Evolutionary conservation across 2,329 filamentous ascomycete species (phyloP), one percentile per base, ranked within the genome.

Genomic region (Cordyceps tenuipes): DNA sequence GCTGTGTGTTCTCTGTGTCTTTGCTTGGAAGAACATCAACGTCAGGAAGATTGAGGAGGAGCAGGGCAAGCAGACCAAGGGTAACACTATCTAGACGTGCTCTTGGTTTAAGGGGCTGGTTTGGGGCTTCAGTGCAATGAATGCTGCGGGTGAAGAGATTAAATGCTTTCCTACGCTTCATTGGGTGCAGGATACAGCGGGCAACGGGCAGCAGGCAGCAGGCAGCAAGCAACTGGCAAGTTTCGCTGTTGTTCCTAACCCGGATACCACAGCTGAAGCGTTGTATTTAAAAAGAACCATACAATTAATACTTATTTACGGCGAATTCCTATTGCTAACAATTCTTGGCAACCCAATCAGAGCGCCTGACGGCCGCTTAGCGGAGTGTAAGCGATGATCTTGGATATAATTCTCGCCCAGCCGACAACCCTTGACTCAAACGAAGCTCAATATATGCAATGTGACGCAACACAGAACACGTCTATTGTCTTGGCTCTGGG

Each of bases 1-100:
- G 17, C 57, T 76, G 0, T 69, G 70, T 5, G 59, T 76, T 12
- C 36, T 68, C 2, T 72, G 67, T 13, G 65, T 78, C 10, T 44
- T 68, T 8, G 62, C 76, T 7, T 76, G 73, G 74, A 71, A 66
- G 61, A 74, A 76, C 56, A 70, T 75, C 46, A 75, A 76, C 54
- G 69, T 76, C 17, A 73, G 69, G 65, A 72, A 73, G 61, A 60
- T 74, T 3, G 68, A 76, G 29, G 48, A 59, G 62, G 62, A 69
- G 41, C 66, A 67, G 23, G 70, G 71, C 31, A 57, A 70, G 72
- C 52, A 69, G 57, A 54, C 50, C 17, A 60, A 60, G 57, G 57
- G 57, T 5, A 29, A 46, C n/a, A 51, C 39, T 4, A 23, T 51
- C 15, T 58, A 58, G 13, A 19, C 43, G 43, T 19, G 6, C 15